Base-by-base conservation (phyloP, 2,329 filamentous ascomycete genomes). In the Orbilia blumenaviensis region DNA sequence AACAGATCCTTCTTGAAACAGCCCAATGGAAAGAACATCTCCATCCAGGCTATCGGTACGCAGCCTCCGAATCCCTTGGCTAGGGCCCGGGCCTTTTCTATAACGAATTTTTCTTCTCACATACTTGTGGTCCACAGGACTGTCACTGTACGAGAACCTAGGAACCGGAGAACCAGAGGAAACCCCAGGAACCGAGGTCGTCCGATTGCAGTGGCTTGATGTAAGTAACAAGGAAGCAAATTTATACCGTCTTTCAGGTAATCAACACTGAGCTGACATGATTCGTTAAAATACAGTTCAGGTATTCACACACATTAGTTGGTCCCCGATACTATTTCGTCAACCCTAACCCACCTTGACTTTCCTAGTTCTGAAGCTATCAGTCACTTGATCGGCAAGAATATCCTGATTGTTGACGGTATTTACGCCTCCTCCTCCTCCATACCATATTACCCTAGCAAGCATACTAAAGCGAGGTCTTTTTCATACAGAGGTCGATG, bases 141-240 rank as follows among this genome's bases (percentile, higher is more conserved):
- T 99, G 78, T 98, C 94, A 21, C 90, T 99, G 67, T 99, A 99
- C 87, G 95, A 99, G 85, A 87, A 89, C 78, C 90, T 98, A 54
- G 82, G 86, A 75, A 81, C 84, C 60, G 86, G 86, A 75, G 86
- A 87, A 78, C 85, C 86, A 69, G 86, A 92, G 81, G 95, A 99
- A 85, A 85, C 87, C 78, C 90, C 91, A 46, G 94, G 94, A 79
- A 97, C 92, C 79, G 95, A 96, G 85, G 95, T 99, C 80, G 98
- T 93, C 44, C 92, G 95, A 80, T 98, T 95, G 41, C 95, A 99
- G 88, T 99, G 95, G 95, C 89, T 99, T 71, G 95, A 99, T 84
- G 86, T 99, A 77, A 92, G 73, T 56, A 32, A 27, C 14, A 27
- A 25, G 16, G 3, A 14, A 2, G 9, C 2, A 44, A 27, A 14